Evolutionary conservation across 2,329 filamentous ascomycete species (phyloP).

Genomic region (Fusarium veterinarium): DNA sequence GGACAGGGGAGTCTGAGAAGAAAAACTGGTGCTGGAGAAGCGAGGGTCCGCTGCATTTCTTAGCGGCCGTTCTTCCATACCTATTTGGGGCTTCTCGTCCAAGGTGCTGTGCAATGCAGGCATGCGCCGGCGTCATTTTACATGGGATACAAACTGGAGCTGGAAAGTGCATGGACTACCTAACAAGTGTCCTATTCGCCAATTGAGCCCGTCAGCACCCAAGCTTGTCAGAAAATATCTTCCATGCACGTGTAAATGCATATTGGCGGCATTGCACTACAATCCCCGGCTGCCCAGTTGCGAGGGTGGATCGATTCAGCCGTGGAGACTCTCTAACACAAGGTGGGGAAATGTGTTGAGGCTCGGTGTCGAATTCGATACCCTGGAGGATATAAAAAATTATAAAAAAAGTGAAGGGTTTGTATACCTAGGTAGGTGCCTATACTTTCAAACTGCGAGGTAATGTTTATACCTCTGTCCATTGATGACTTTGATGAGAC

Average conservation of each 20-base stretch:
- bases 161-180: not conserved
- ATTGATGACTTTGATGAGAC: not conserved
- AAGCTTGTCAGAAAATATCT: not conserved
- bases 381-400: not conserved
- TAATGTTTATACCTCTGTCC: not conserved
- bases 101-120: not conserved
- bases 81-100: not conserved
- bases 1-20: not conserved
- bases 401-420: not conserved
- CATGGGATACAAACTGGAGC: not conserved
- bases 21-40: constrained; percentile 8
- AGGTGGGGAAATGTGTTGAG: constrained; percentile 14
- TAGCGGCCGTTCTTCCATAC: constrained; percentile 25
- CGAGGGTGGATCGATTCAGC: constrained; percentile 3
- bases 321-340: not conserved
- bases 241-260: constrained; percentile 11
- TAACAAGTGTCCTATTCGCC: not conserved
- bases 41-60: constrained; percentile 18
- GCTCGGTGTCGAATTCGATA: constrained; percentile 26
- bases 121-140: not conserved
- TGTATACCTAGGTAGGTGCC: too few species aligned
- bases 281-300: not conserved
- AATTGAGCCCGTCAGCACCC: not conserved
- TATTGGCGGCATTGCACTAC: not conserved
- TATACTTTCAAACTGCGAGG: not conserved